Conservation (phyloP, 345 rosid species). For the Acer negundo region DNA sequence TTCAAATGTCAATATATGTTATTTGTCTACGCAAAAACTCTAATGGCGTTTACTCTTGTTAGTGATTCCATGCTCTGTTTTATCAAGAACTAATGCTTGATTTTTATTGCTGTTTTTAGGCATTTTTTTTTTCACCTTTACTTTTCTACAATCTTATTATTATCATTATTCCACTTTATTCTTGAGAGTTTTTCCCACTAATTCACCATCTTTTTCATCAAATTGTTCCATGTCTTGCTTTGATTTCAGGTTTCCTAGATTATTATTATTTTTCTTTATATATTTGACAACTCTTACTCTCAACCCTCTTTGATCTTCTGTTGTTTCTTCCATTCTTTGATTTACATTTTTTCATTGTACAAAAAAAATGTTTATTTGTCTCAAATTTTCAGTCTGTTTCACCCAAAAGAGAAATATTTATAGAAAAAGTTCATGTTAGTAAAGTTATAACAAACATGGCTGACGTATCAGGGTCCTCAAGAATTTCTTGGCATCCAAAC, state of each 20-base stretch:
- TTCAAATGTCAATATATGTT: constrained; percentile 5
- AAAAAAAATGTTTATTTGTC: not conserved
- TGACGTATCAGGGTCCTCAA: constrained; percentile 39
- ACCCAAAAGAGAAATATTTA: not conserved
- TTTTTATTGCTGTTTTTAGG: not conserved
- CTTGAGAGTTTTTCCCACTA: not conserved
- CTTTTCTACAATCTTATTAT: not conserved
- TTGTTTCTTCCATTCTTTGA: constrained; percentile 10
- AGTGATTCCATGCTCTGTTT: not conserved
- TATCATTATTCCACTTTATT: constrained; percentile 10
- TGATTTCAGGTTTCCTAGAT: constrained; percentile 13
- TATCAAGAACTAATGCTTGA: not conserved
- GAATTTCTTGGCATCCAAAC: constrained; percentile 63
- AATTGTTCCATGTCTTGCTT: constrained; percentile 1
- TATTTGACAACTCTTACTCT: not conserved
- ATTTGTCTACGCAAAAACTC: no score
- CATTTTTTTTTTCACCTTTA: not conserved
- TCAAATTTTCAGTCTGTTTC: not conserved
- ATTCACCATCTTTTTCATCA: constrained; percentile 2
- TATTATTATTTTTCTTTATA: not conserved
- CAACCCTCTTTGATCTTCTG: not conserved
- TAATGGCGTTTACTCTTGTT: not conserved
- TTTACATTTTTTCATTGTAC: not conserved
- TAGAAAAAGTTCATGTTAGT: constrained; percentile 10
- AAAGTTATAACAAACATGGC: constrained; percentile 45